These are phyloP conservation scores for Blakeslea trispora DNA, from an alignment of 371 early-diverging fungal species.

Conservation along the genomic window DNA sequence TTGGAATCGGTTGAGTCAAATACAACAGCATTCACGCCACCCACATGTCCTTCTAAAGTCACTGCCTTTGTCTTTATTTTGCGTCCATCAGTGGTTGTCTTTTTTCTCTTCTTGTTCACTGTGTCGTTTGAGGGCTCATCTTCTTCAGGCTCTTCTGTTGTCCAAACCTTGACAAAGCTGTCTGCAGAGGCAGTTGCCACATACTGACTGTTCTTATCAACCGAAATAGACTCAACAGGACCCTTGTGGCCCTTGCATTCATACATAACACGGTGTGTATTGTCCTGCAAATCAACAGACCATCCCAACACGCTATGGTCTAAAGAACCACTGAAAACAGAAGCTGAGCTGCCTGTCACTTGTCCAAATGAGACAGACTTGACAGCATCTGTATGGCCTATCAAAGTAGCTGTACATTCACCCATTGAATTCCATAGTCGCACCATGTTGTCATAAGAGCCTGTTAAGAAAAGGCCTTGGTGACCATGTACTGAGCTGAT, in stretches of 20 bases:
- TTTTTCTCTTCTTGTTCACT: constrained; percentile 49
- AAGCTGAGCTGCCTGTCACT: constrained; percentile 19
- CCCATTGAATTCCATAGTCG: constrained; percentile 82
- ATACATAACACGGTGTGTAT: constrained; percentile 46
- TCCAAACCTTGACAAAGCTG: constrained; percentile 78
- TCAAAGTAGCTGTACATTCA: constrained; percentile 69
- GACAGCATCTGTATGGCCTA: constrained; percentile 73
- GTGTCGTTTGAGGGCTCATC: constrained; percentile 47
- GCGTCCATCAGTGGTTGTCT: constrained; percentile 45
- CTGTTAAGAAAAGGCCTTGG: constrained; percentile 66
- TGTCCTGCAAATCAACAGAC: constrained; percentile 36
- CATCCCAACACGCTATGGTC: constrained; percentile 53
- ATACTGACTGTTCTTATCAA: constrained; percentile 45
- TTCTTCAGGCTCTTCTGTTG: constrained; percentile 60
- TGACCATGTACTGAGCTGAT: constrained; percentile 73
- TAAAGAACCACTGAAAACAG: constrained; percentile 32
- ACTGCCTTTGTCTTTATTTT: constrained; percentile 53
- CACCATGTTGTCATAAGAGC: constrained; percentile 83
- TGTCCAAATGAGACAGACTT: constrained; percentile 58
- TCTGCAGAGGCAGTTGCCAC: constrained; percentile 86
- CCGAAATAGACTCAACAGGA: constrained; percentile 58
- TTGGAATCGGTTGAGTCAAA: constrained; percentile 59
- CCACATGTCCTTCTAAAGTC: constrained; percentile 77
- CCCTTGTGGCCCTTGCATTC: constrained; percentile 84
- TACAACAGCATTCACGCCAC: constrained; percentile 74